These are phyloP conservation scores for Rosa persica DNA, from an alignment of 306 rosid species.

Conservation along the genomic window DNA sequence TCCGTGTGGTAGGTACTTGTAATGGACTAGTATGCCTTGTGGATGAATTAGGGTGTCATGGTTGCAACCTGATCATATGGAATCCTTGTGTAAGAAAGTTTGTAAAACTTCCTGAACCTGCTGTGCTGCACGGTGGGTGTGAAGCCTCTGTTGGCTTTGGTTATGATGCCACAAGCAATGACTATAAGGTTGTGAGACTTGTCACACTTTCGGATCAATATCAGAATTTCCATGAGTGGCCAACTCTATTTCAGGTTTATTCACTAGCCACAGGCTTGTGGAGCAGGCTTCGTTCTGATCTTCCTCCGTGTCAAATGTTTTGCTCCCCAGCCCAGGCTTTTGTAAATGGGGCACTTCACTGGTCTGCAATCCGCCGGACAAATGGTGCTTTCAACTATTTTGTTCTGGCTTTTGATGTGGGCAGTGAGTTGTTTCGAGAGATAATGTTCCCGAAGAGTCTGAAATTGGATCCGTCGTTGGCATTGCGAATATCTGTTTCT, in stretches of 20 bases:
- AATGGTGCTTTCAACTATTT: not conserved
- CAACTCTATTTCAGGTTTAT: not conserved
- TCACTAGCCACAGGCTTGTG: not conserved
- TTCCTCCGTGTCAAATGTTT: not conserved
- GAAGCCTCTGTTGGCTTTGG: not conserved
- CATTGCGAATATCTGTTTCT: not conserved
- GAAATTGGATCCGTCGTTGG: not conserved
- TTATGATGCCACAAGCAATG: not conserved
- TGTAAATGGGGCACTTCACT: not conserved
- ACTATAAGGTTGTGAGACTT: constrained; percentile 5
- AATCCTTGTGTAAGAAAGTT: not conserved
- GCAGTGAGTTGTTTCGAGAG: not conserved
- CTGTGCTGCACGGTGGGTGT: not conserved
- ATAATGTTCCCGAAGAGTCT: not conserved
- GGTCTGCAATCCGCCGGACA: not conserved
- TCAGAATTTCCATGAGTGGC: not conserved
- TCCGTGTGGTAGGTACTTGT: not conserved
- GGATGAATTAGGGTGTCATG: not conserved
- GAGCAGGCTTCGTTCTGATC: not conserved
- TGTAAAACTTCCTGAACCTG: not conserved
- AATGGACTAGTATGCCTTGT: not conserved
- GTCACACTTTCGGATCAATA: not conserved
- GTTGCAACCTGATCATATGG: not conserved
- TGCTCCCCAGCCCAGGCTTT: not conserved
- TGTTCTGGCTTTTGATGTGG: not conserved